Conservation (phyloP, 1,284 basidiomycete species). For the Pseudozyma sp. region DNA sequence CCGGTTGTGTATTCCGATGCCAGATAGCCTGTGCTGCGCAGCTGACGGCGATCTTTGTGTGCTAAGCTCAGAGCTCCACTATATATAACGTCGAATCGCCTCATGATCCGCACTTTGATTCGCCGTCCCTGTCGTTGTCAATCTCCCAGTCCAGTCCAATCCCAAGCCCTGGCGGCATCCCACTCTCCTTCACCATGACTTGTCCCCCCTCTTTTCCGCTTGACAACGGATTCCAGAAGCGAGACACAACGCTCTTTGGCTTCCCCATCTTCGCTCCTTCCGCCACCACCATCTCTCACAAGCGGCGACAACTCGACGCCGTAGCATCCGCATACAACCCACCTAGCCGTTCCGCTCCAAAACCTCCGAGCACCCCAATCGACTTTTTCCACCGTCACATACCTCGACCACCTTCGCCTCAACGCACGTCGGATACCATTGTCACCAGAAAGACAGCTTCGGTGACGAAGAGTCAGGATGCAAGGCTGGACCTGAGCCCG, state of each 20-base stretch:
- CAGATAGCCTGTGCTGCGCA: too few relatives aligned
- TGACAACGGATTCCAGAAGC: background rate
- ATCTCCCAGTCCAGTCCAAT: too few relatives aligned
- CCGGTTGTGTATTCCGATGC: too few relatives aligned
- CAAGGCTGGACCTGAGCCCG: conserved; percentile 2
- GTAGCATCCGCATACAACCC: background rate
- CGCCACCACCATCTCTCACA: background rate
- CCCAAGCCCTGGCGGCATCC: too few relatives aligned
- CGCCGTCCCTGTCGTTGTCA: too few relatives aligned
- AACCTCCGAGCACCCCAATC: background rate
- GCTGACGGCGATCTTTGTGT: too few relatives aligned
- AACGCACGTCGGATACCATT: background rate
- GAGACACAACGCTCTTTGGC: background rate
- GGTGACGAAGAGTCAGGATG: background rate
- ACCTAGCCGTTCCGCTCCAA: background rate
- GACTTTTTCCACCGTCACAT: background rate
- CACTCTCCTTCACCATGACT: too few relatives aligned
- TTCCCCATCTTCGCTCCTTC: background rate
- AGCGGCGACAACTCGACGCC: conserved; percentile 1
- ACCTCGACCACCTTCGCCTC: too few relatives aligned
- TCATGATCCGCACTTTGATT: too few relatives aligned
- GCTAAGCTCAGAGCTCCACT: too few relatives aligned
- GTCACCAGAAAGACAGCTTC: background rate
- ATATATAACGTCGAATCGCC: too few relatives aligned
- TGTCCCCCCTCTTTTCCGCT: too few relatives aligned